Base-by-base conservation (phyloP, 345 rosid genomes). In the Boechera retrofracta region DNA sequence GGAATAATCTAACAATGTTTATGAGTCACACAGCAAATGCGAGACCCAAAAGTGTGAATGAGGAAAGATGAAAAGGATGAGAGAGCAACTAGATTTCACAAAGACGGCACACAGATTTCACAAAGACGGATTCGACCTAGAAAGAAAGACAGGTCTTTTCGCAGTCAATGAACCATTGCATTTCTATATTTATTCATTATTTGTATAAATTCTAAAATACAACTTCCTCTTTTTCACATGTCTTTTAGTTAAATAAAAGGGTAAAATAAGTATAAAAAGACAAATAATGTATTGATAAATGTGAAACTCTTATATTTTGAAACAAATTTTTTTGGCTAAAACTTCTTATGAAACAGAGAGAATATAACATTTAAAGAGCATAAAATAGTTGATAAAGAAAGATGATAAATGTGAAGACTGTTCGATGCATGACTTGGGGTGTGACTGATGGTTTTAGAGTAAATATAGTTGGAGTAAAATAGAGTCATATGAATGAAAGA, bases 141-240 rank as follows among this genome's bases (percentile, higher is more conserved):
- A 16, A 16, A 21, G 24, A 21, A 21, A 21, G 24, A 18, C 31
- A 67, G 6, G 60, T 49, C 67, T 57, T 67, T 58, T 67, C 52
- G 21, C 26, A 58, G 60, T 67, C 67, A 58, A 59, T 45, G 68
- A 54, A 58, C 32, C 61, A 75, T 67, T 48, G 10, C 11, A 10
- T 57, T 58, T 31, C 61, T 31, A 32, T 15, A 32, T 32, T 32
- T 57, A 28, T 21, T 21, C 24, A 31, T 31, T 31, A 36, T 4
- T 16, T 24, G 8, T 59, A 59, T 16, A 16, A 16, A 16, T 16
- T 16, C 16, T 16, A 16, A 16, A 16, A 16, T 16, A 16, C 16
- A 0, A 16, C 16, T 16, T 16, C 16, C 16, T 16, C 16, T 16
- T 16, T 16, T 16, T 16, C 16, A 16, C 16, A 16, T 16, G 16